Evolutionary conservation across 345 rosid genomes (phyloP).

Genomic region (Mallotus nudiflorus): DNA sequence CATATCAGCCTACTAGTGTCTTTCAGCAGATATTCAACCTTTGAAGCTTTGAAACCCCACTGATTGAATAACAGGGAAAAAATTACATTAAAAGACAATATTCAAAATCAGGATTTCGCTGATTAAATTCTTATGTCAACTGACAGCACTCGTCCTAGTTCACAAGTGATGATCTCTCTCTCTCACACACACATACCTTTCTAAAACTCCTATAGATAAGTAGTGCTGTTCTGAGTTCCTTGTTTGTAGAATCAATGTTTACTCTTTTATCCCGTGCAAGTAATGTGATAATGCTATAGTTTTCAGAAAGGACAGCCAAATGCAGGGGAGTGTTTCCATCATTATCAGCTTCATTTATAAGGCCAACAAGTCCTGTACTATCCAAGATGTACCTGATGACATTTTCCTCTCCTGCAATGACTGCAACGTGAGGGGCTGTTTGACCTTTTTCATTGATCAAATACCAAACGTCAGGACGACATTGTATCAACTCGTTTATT

Average conservation of each 20-base stretch:
- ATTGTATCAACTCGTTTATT: slow-evolving; percentile 15
- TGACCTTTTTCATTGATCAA: slow-evolving; percentile 16
- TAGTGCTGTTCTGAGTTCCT: neutral
- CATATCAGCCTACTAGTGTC: no score
- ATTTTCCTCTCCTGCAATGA: slow-evolving; percentile 15
- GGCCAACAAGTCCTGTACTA: neutral
- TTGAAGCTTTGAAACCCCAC: no score
- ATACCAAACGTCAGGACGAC: slow-evolving; percentile 22
- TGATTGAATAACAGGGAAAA: no score
- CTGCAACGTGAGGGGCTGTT: slow-evolving; percentile 37
- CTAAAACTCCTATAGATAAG: no score
- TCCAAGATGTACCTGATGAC: no score
- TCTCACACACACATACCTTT: no score
- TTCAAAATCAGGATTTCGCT: no score
- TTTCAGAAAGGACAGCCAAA: slow-evolving; percentile 21
- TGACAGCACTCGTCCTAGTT: no score
- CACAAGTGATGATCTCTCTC: no score
- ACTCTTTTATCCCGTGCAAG: neutral
- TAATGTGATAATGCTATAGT: neutral
- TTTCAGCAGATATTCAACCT: no score
- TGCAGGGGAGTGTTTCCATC: slow-evolving; percentile 43
- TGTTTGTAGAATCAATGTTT: neutral
- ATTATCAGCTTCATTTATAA: slow-evolving; percentile 22
- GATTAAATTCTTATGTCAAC: no score
- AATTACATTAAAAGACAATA: no score